Base-by-base conservation (phyloP, 1,139 yeast species). In the Kazachstania sp. region DNA sequence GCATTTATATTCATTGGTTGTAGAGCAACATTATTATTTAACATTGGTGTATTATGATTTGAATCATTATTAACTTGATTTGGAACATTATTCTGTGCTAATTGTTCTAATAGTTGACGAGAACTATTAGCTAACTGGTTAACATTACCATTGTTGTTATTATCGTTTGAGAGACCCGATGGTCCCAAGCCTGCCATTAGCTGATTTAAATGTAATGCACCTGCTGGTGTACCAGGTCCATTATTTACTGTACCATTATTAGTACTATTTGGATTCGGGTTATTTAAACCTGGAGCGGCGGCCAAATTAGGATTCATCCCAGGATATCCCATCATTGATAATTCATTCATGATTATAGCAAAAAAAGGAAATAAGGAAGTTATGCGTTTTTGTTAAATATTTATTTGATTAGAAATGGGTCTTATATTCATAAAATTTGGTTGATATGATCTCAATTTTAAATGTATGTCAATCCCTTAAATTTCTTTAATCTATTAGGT, bases 1-100 rank as follows among this genome's bases (percentile, higher is more conserved):
- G 69, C 56, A 49, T 61, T 60, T n/a, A 51, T 39, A 44, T 49
- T 52, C 30, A 52, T 36, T 28, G 47, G 18, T n/a, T 36, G 37
- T 13, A 44, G 35, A 35, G 39, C 42, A 15, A 29, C 19, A 36
- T 37, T 35, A 31, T 23, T 34, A n/a, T 16, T 35, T 19, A 19
- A 15, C 30, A 48, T 38, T 13, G 48, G 41, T n/a, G 29, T 37
- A n/a, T 34, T 39, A 16, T 31, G 41, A 29, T 36, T 40, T n/a
- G 26, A 23, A 30, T 37, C 41, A 38, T 38, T 49, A 6, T 37
- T 45, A 32, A 37, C 47, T 16, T 29, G 32, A 20, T 38, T 35
- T 37, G 37, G 45, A n/a, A 16, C 29, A 32, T 23, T 40, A 37
- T 46, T 44, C 23, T 44, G 48, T 19, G 49, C 42, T 36, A 54